Evolutionary conservation across 805 yeast species (phyloP), one percentile per base, ranked within the genome.

Genomic region (Yamadazyma laniorum): DNA sequence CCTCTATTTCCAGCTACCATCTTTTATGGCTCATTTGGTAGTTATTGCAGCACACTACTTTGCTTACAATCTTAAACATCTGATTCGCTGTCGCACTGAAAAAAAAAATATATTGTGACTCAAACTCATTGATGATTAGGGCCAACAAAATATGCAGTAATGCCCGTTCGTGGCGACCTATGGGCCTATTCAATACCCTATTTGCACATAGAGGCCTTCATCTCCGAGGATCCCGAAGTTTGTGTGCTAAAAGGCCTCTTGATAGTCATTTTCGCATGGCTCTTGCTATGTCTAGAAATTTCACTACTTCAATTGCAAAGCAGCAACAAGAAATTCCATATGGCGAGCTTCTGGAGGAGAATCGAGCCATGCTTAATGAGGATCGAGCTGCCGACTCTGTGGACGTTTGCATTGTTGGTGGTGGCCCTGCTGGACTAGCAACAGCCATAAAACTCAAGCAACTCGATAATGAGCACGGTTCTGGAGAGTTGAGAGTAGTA

Each of bases 391-490:
- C 72, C 11, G 99, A 93, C 55, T 76, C 78, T 22, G 96, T 87
- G 18, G 99, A 93, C 59, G 95, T 93, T 16, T 85, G 95, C 53
- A 88, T 93, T 35, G 95, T 93, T 2, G 99, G 99, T 29, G 98
- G 95, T 25, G 99, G 99, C 0, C 98, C 98, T 5, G 95, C 98
- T 1, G 99, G 99, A 3, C 67, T 93, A 35, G 90, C 96, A 1
- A 83, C 99, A 2, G 98, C 98, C 9, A 93, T 93, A 45, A 75
- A 77, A 49, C 68, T 88, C 41, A 93, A 93, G 59, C 96, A 90
- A 58, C 64, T 91, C 25, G 96, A 90, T 54, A 66, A 73, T 37
- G 82, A 76, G 45, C 55, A 61, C 11, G 84, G 82, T 1, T 65
- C 65, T 17, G 84, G 86, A 15, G 84, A 80, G 34, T 63, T 88